These are phyloP conservation scores for Candida sanyiensis DNA, from an alignment of 805 yeast genomes.

Conservation along the genomic window DNA sequence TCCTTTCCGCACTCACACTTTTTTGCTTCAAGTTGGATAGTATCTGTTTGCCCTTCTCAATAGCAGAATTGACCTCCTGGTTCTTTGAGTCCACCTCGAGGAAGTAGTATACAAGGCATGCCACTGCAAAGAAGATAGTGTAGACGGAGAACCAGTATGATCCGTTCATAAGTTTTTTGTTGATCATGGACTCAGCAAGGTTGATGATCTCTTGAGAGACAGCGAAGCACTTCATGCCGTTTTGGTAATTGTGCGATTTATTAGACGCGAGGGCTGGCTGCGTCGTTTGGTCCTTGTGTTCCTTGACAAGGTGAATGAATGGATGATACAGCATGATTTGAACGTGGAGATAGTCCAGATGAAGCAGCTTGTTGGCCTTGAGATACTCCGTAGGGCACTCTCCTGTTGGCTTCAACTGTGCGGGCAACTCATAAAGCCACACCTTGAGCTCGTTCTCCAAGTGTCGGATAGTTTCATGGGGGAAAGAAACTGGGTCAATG, in stretches of 20 bases:
- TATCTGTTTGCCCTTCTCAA: constrained; percentile 73
- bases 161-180: constrained; percentile 67
- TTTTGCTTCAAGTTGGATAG: constrained; percentile 63
- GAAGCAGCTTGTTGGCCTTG: constrained; percentile 71
- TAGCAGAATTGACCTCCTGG: constrained; percentile 53
- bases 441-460: constrained; percentile 65
- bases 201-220: constrained; percentile 78
- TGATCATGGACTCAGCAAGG: constrained; percentile 74
- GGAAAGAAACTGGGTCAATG: neutral
- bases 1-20: constrained; percentile 73
- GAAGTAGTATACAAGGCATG: constrained; percentile 72
- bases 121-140: constrained; percentile 87
- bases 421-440: constrained; percentile 72
- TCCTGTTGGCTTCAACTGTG: constrained; percentile 57
- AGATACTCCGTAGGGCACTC: constrained; percentile 40
- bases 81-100: constrained; percentile 43
- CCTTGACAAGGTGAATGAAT: constrained; percentile 59
- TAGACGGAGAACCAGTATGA: constrained; percentile 94
- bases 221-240: constrained; percentile 80
- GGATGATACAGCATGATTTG: constrained; percentile 85
- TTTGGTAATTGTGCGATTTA: constrained; percentile 45
- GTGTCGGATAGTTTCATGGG: constrained; percentile 47
- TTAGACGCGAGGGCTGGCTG: neutral
- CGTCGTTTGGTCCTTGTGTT: constrained; percentile 9
- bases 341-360: constrained; percentile 70